A percentile compares a stretch with the other conserved stretches of the same genome.
These are phyloP conservation scores for Fusarium cyanostomum DNA, from an alignment of 2,329 filamentous ascomycete species.

Conservation along the genomic window DNA sequence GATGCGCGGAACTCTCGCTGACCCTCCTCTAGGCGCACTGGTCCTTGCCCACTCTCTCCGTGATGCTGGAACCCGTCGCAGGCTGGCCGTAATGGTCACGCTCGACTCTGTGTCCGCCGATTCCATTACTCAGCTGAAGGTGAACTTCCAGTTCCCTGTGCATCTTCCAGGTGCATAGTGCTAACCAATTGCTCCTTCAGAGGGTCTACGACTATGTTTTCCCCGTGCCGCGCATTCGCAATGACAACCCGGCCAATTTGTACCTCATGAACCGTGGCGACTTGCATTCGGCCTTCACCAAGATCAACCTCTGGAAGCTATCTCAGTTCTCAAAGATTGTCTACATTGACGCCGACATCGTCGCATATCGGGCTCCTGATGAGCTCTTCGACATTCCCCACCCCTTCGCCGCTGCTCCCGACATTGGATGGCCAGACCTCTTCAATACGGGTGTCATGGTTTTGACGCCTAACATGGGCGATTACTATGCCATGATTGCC, in stretches of 20 bases:
- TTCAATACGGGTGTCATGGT: slow-evolving; percentile 99
- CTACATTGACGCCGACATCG: slow-evolving; percentile 92
- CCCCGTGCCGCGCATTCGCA: slow-evolving; percentile 82
- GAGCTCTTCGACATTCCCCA: slow-evolving; percentile 80
- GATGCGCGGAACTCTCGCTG: slow-evolving; percentile 9
- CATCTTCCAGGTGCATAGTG: background rate
- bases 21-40: slow-evolving; percentile 73
- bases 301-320: slow-evolving; percentile 93
- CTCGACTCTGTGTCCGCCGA: slow-evolving; percentile 79
- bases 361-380: slow-evolving; percentile 90
- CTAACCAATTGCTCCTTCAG: slow-evolving; percentile 53
- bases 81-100: slow-evolving; percentile 85
- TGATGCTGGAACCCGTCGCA: slow-evolving; percentile 81
- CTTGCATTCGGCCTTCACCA: slow-evolving; percentile 92
- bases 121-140: slow-evolving; percentile 82
- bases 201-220: slow-evolving; percentile 89
- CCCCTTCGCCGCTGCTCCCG: slow-evolving; percentile 78
- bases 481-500: slow-evolving; percentile 85
- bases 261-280: slow-evolving; percentile 92
- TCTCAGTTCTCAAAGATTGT: slow-evolving; percentile 91
- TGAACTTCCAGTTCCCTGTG: slow-evolving; percentile 48
- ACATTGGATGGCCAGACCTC: slow-evolving; percentile 97
- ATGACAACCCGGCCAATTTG: slow-evolving; percentile 81
- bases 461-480: slow-evolving; percentile 83
- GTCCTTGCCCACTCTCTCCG: slow-evolving; percentile 94